Base-by-base conservation (phyloP, 768 basidiomycete species). In the Thelephora aurantiotincta region DNA sequence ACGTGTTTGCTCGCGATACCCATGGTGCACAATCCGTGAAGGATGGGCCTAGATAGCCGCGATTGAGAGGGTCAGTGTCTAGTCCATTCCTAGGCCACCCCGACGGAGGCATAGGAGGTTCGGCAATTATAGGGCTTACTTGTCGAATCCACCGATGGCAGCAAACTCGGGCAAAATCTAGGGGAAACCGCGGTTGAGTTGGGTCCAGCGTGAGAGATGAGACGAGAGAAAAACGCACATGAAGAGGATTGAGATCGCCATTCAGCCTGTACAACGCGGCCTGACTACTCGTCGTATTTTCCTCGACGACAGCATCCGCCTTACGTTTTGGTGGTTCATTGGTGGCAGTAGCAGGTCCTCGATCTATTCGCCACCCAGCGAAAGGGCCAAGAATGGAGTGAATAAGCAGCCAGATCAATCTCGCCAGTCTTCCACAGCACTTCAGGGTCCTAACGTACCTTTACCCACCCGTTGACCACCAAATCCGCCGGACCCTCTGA, bases 401-500 rank as follows among this genome's bases (percentile, higher is more conserved):
- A 47, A 23, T 11, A 18, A 11, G 35, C 14, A 6, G 16, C 14
- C 16, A 7, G 6, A 22, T 19, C 45, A n/a, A 26, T 44, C 6
- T 19, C 0, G 13, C 35, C 37, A 20, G 30, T 34, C 33, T 42
- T 7, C 38, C 33, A 45, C 18, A 13, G 46, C 22, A 14, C 11
- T 11, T 26, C 36, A n/a, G 20, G 30, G 34, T 5, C 16, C 41
- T 41, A n/a, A 55, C 72, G 51, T 57, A 89, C 92, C 88, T 44
- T 68, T 77, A 30, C 91, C 92, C 26, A 63, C 66, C 49, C 88
- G 85, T 68, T 85, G 89, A 14, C 96, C 96, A 2, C 90, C 90
- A 62, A 99, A 96, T 0, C 92, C 93, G n/a, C 96, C 96, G 20
- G 87, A 74, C 1, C 92, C 93, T 48, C 96, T 87, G 52, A 94